Conservation (phyloP, 129 eudicot species). For the Flaveria ramosissima region DNA sequence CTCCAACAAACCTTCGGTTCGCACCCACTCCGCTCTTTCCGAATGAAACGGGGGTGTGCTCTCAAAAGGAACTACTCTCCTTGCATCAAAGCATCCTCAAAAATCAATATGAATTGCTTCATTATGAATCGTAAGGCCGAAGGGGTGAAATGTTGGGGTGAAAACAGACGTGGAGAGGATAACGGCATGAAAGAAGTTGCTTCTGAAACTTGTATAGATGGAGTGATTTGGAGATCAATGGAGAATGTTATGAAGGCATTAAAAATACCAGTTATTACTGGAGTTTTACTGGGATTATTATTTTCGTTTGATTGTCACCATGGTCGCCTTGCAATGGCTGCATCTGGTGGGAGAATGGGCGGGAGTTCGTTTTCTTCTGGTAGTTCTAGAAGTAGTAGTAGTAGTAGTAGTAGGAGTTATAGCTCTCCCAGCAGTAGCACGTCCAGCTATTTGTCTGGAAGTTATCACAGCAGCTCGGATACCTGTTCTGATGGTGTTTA, state of each 20-base stretch:
- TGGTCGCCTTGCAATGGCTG: conserved; percentile 48
- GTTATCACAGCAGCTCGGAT: too few species aligned
- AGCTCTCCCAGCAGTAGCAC: conserved; percentile 11
- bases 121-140: background rate
- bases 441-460: background rate
- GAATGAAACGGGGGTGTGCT: background rate
- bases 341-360: conserved; percentile 83
- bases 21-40: background rate
- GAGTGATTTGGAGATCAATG: conserved; percentile 29
- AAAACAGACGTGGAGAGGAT: conserved; percentile 1
- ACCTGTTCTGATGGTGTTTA: conserved; percentile 20
- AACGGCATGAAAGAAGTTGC: conserved; percentile 13
- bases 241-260: conserved; percentile 36
- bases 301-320: conserved; percentile 43
- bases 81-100: too few species aligned
- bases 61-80: conserved; percentile 7
- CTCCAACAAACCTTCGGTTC: background rate
- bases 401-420: too few species aligned
- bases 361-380: conserved; percentile 61
- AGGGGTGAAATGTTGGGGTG: background rate
- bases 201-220: background rate
- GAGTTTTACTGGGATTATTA: conserved; percentile 51
- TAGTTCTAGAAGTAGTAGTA: background rate
- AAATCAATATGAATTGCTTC: background rate
- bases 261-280: conserved; percentile 44